These are phyloP conservation scores for Neocucurbitaria cava DNA, from an alignment of 2,329 filamentous ascomycete species.

Conservation along the genomic window DNA sequence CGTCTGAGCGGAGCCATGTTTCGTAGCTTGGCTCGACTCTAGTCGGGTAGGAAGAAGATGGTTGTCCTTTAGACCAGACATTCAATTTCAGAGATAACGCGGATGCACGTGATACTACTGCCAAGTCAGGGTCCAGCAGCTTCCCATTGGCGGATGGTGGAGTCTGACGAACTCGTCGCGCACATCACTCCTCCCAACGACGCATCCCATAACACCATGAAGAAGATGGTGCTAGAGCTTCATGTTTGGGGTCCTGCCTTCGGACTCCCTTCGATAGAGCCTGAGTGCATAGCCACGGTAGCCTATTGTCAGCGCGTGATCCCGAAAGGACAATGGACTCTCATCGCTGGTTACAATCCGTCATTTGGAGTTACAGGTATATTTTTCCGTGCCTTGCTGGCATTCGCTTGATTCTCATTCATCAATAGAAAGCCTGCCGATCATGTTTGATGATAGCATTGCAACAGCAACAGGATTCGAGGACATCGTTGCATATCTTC, in stretches of 20 bases:
- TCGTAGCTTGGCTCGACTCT: background rate
- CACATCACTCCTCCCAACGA: background rate
- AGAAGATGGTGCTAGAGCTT: slow-evolving; percentile 69
- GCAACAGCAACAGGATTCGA: slow-evolving; percentile 67
- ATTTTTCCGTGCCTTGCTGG: background rate
- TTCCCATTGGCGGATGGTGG: background rate
- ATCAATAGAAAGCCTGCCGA: slow-evolving; percentile 62
- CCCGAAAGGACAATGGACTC: slow-evolving; percentile 56
- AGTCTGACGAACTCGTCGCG: background rate
- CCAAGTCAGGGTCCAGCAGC: slow-evolving; percentile 18
- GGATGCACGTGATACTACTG: slow-evolving; percentile 28
- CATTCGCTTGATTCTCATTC: slow-evolving; percentile 6
- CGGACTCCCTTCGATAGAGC: slow-evolving; percentile 85
- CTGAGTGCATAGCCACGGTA: slow-evolving; percentile 86
- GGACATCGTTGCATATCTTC: slow-evolving; percentile 66
- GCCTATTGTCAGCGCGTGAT: slow-evolving; percentile 74
- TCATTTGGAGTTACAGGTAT: slow-evolving; percentile 69
- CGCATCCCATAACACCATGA: slow-evolving; percentile 2
- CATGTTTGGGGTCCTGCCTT: slow-evolving; percentile 93
- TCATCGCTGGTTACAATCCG: slow-evolving; percentile 63
- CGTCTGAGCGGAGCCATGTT: slow-evolving; percentile 85
- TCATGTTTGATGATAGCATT: slow-evolving; percentile 60
- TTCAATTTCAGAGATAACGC: slow-evolving; percentile 13
- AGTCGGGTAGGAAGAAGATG: background rate
- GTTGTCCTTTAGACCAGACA: too few relatives aligned